Evolutionary conservation across 2,329 filamentous ascomycete genomes (phyloP).

Genomic region (Diaporthe caulivora): DNA sequence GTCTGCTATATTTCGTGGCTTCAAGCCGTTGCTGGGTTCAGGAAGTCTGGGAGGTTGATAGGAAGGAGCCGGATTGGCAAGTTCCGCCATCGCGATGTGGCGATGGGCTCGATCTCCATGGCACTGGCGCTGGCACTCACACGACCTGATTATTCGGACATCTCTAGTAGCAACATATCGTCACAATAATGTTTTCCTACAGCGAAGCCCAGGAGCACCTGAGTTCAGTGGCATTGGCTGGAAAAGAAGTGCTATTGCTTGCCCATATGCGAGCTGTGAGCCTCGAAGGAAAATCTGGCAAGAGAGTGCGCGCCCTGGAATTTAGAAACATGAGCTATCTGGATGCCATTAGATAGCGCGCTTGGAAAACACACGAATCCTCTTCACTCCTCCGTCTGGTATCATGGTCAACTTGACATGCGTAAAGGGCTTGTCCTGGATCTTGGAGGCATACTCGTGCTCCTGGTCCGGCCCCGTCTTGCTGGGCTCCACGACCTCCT

Average conservation of each 20-base stretch:
- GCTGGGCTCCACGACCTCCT: slow-evolving; percentile 73
- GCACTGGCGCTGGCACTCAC: background rate
- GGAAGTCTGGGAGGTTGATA: background rate
- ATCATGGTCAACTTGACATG: slow-evolving; percentile 94
- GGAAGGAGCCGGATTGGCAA: background rate
- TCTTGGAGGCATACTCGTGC: slow-evolving; percentile 71
- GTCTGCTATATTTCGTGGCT: background rate
- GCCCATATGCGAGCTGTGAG: background rate
- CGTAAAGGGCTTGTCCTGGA: slow-evolving; percentile 73
- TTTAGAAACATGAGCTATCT: background rate
- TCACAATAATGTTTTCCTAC: background rate
- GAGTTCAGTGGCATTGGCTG: background rate
- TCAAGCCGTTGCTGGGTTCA: background rate
- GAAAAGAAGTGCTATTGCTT: background rate
- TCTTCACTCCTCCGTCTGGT: slow-evolving; percentile 92
- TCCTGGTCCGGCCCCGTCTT: slow-evolving; percentile 80
- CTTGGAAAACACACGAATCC: slow-evolving; percentile 81
- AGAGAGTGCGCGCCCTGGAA: background rate
- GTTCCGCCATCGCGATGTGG: background rate
- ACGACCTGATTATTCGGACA: background rate
- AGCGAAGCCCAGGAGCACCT: background rate
- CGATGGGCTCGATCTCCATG: background rate
- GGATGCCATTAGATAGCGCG: slow-evolving; percentile 51
- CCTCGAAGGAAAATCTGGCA: background rate
- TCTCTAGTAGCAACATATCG: background rate